A percentile compares a stretch with the other conserved stretches of the same genome.
Conservation (phyloP, 768 basidiomycete species). For the Baorangia bicolor region DNA sequence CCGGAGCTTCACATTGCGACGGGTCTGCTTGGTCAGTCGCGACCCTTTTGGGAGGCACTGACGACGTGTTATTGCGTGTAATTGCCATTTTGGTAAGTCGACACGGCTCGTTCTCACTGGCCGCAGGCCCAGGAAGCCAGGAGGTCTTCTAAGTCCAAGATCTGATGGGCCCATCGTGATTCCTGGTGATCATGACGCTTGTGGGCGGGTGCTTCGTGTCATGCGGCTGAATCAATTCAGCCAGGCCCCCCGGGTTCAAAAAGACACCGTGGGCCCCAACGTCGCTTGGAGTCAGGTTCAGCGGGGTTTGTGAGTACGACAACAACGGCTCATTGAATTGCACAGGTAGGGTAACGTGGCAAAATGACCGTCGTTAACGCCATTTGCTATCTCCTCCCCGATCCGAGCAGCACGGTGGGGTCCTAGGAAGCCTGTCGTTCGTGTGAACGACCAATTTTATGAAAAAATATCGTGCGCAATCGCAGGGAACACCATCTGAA, state of each 20-base stretch:
- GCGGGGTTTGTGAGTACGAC: slow-evolving; percentile 13
- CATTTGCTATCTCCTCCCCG: slow-evolving; percentile 5
- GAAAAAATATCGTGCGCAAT: not conserved
- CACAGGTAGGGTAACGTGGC: slow-evolving; percentile 11
- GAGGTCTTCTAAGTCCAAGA: slow-evolving; percentile 8
- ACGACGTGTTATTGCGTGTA: slow-evolving; percentile 14
- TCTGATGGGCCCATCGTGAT: slow-evolving; percentile 16
- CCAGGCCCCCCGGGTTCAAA: not conserved
- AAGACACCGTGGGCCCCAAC: slow-evolving; percentile 7
- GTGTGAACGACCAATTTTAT: slow-evolving; percentile 14
- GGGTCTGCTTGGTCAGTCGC: slow-evolving; percentile 7
- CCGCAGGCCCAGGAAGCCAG: not conserved
- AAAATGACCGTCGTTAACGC: slow-evolving; percentile 4
- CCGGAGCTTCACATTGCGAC: slow-evolving; percentile 20
- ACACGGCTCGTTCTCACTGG: slow-evolving; percentile 10
- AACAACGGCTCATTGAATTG: slow-evolving; percentile 6
- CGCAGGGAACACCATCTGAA: not conserved
- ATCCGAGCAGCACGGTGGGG: slow-evolving; percentile 8
- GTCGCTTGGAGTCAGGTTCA: slow-evolving; percentile 13
- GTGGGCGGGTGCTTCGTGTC: slow-evolving; percentile 6
- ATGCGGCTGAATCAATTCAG: slow-evolving; percentile 7
- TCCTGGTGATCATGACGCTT: slow-evolving; percentile 17
- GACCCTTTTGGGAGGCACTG: slow-evolving; percentile 17
- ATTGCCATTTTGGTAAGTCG: slow-evolving; percentile 5
- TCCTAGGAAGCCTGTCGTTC: slow-evolving; percentile 2